Percentiles rank a stretch among this genome's conserved stretches.
Evolutionary conservation across 2,329 filamentous ascomycete species (phyloP).

Genomic region (Colletotrichum euphorbiae): DNA sequence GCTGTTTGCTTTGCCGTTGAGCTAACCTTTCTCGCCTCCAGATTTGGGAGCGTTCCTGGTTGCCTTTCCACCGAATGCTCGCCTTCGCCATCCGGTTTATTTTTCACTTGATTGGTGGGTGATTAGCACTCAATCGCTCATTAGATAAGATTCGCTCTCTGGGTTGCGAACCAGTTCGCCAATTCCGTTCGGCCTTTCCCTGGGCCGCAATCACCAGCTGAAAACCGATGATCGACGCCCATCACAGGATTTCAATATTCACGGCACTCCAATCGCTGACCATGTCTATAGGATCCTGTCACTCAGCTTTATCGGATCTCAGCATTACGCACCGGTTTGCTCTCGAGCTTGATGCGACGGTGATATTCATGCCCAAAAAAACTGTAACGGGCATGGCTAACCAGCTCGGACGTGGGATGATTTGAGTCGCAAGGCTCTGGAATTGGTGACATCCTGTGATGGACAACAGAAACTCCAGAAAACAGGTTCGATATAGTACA

Average conservation of each 20-base stretch:
- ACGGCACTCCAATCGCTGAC: slow-evolving; percentile 10
- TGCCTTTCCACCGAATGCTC: slow-evolving; percentile 9
- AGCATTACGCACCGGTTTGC: slow-evolving; percentile 18
- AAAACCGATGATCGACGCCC: slow-evolving; percentile 31
- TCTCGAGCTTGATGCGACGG: slow-evolving; percentile 24
- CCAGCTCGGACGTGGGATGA: background rate
- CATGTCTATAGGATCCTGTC: slow-evolving; percentile 22
- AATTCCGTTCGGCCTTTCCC: slow-evolving; percentile 8
- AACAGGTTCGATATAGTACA: background rate
- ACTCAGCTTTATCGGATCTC: slow-evolving; percentile 11
- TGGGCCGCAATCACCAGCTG: slow-evolving; percentile 9
- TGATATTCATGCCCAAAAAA: slow-evolving; percentile 30
- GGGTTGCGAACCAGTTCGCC: background rate
- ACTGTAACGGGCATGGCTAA: slow-evolving; percentile 3
- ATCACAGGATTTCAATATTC: slow-evolving; percentile 28
- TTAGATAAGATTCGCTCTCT: slow-evolving; percentile 3
- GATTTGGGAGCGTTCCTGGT: slow-evolving; percentile 8
- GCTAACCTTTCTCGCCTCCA: slow-evolving; percentile 21
- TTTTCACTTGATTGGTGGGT: slow-evolving; percentile 4
- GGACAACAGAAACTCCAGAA: background rate
- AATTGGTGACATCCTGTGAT: background rate
- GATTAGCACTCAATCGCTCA: slow-evolving; percentile 3
- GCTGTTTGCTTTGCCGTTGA: slow-evolving; percentile 33
- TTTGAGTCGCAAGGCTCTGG: background rate
- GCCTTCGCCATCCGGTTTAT: background rate